Percentiles rank a stretch among this genome's conserved stretches.
Conservation (phyloP, 176 grass and related monocot genomes). For the Carex myosuroides region DNA sequence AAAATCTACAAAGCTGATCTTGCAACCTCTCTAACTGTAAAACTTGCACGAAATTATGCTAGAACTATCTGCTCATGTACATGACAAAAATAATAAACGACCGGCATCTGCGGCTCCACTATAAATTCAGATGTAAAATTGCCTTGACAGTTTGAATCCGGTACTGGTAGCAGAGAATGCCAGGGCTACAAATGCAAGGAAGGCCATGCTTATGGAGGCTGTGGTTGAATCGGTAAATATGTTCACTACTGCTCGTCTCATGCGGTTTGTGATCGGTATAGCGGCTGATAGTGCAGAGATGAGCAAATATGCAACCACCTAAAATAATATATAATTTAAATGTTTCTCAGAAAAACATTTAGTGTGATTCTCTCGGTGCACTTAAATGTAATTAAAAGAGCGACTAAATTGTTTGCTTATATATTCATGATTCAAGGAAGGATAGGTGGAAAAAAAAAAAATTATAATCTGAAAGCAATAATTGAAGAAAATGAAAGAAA, state of each 20-base stretch:
- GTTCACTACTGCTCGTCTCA: constrained; percentile 64
- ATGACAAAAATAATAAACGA: constrained; percentile 4
- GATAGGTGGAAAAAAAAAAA: neutral
- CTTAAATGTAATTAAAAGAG: neutral
- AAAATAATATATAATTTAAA: neutral
- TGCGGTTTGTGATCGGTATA: constrained; percentile 75
- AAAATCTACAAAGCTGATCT: neutral
- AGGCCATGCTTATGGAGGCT: constrained; percentile 81
- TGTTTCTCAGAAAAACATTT: neutral
- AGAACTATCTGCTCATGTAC: neutral
- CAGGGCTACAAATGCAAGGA: constrained; percentile 63
- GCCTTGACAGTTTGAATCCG: constrained; percentile 74
- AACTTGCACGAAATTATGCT: neutral
- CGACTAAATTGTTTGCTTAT: no score
- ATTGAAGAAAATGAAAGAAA: neutral
- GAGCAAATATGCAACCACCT: constrained; percentile 76
- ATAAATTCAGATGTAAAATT: constrained; percentile 58
- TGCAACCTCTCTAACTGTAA: constrained; percentile 7
- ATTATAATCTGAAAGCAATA: neutral
- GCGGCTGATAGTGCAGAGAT: constrained; percentile 77
- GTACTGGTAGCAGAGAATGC: constrained; percentile 63
- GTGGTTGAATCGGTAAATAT: constrained; percentile 55
- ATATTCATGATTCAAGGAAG: neutral
- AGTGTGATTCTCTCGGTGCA: neutral
- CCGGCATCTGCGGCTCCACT: neutral